phyloP scores from a whole-genome alignment of 345 rosid genomes.

The Corchorus capsularis region DNA sequence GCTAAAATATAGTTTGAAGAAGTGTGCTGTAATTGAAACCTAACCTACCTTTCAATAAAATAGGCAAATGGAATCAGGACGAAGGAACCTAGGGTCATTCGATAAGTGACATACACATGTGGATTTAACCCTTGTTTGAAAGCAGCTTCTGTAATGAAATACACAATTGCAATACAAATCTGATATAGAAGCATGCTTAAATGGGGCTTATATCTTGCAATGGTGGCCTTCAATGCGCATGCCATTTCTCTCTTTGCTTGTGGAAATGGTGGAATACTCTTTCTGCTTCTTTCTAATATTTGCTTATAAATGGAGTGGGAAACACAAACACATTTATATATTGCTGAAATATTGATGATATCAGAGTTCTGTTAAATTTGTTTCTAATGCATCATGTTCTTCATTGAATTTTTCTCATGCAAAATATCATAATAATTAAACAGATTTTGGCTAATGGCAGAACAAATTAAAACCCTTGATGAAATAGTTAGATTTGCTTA shows the following conservation, averaged over 20 bases:
- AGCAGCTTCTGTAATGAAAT: conserved; percentile 64
- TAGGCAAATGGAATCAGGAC: conserved; percentile 52
- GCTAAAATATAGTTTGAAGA: not conserved
- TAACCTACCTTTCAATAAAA: conserved; percentile 51
- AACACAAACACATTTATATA: no score
- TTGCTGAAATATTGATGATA: not conserved
- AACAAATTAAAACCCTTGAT: no score
- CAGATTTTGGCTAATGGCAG: no score
- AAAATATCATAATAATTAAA: not conserved
- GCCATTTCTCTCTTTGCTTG: conserved; percentile 26
- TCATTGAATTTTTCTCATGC: not conserved
- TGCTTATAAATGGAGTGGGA: not conserved
- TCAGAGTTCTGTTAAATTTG: not conserved
- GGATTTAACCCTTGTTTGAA: conserved; percentile 74
- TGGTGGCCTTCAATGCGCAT: not conserved
- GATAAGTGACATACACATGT: conserved; percentile 61
- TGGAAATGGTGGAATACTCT: not conserved
- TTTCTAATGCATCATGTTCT: not conserved
- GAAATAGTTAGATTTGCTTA: not conserved
- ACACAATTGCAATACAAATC: conserved; percentile 46
- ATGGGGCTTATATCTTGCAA: conserved; percentile 16
- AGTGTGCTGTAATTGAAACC: not conserved
- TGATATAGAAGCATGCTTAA: conserved; percentile 53
- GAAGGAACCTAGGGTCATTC: conserved; percentile 45
- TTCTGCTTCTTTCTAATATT: not conserved